These are phyloP conservation scores for Hyaloperonospora brassicae DNA, from an alignment of 352 stramenopile genomes.

Conservation along the genomic window DNA sequence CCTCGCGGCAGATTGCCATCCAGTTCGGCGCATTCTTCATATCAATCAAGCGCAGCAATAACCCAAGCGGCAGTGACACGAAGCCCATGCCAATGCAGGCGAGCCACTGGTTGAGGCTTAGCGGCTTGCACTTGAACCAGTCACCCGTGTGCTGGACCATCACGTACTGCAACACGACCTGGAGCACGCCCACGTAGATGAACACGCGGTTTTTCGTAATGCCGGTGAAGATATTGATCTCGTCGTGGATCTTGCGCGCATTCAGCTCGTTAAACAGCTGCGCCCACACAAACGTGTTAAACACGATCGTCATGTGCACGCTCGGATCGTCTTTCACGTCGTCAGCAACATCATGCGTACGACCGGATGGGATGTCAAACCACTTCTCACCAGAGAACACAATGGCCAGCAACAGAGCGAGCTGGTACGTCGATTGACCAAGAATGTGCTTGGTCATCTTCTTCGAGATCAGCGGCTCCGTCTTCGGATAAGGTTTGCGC, in stretches of 20 bases:
- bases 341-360: slow-evolving; percentile 32
- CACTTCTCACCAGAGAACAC: slow-evolving; percentile 64
- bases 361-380: slow-evolving; percentile 41
- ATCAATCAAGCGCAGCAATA: slow-evolving; percentile 46
- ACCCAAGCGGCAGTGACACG: slow-evolving; percentile 39
- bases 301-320: slow-evolving; percentile 92
- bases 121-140: slow-evolving; percentile 49
- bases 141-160: slow-evolving; percentile 92
- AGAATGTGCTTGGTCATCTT: slow-evolving; percentile 93
- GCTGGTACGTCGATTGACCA: slow-evolving; percentile 87
- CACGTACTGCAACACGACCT: slow-evolving; percentile 86
- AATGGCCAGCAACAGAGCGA: slow-evolving; percentile 76
- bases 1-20: slow-evolving; percentile 50
- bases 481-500: slow-evolving; percentile 86
- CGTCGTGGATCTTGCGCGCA: slow-evolving; percentile 82
- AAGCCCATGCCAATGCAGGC: slow-evolving; percentile 51
- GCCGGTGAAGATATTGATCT: slow-evolving; percentile 92
- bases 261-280: slow-evolving; percentile 88
- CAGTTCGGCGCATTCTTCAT: slow-evolving; percentile 51
- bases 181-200: slow-evolving; percentile 84
- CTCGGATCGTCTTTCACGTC: slow-evolving; percentile 52
- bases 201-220: slow-evolving; percentile 90
- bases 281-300: slow-evolving; percentile 95
- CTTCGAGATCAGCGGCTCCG: slow-evolving; percentile 85
- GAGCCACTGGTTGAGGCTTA: slow-evolving; percentile 41